Evolutionary conservation across 768 basidiomycete species (phyloP).

Genomic region (Mrakia gelida): DNA sequence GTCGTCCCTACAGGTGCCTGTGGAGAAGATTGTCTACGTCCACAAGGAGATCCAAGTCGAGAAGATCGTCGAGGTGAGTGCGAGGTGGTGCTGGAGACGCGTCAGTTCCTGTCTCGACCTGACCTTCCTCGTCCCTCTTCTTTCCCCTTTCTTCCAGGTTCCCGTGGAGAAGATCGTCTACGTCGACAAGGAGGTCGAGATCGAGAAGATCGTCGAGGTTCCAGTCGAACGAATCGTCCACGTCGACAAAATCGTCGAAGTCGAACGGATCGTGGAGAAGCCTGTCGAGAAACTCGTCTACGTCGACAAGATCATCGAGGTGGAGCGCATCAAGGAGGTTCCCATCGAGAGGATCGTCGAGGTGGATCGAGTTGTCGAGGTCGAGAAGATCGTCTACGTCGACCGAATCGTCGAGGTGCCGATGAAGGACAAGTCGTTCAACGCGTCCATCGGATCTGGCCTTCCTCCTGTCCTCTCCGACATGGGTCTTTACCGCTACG

Average conservation of each 20-base stretch:
- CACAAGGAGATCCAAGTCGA: conserved; percentile 39
- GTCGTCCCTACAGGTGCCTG: conserved; percentile 32
- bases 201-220: conserved; percentile 37
- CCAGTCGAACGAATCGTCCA: conserved; percentile 15
- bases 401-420: conserved; percentile 22
- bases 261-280: conserved; percentile 30
- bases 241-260: conserved; percentile 37
- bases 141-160: conserved; percentile 34
- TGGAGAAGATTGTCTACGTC: conserved; percentile 37
- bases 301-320: conserved; percentile 41
- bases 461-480: conserved; percentile 22
- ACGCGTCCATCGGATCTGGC: not conserved
- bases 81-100: conserved; percentile 39
- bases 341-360: conserved; percentile 37
- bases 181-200: conserved; percentile 33
- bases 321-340: conserved; percentile 37
- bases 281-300: conserved; percentile 35
- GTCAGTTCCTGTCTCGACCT: conserved; percentile 25
- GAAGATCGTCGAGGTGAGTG: conserved; percentile 38
- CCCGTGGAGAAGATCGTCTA: conserved; percentile 33
- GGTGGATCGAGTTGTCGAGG: conserved; percentile 38
- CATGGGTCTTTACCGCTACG: conserved; percentile 30
- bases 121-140: not conserved
- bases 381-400: conserved; percentile 36
- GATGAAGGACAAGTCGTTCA: not conserved